Conservation (phyloP, 768 basidiomycete species). For the Xanthoconium stramineum region DNA sequence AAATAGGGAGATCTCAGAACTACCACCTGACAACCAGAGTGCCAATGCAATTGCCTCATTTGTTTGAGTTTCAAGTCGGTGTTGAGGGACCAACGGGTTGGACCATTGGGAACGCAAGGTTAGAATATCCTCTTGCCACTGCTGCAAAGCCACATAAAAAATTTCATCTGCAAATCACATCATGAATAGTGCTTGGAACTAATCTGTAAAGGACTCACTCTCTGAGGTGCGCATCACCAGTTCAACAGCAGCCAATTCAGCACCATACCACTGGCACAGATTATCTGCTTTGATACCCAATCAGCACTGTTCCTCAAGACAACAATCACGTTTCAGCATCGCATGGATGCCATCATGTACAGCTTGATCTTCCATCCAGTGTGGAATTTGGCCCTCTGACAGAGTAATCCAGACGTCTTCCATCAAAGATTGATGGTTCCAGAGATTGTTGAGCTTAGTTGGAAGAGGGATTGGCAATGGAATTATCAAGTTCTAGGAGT, state of each 20-base stretch:
- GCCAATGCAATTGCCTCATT: constrained; percentile 3
- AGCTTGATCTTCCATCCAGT: neutral
- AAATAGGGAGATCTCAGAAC: neutral
- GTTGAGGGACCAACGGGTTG: constrained; percentile 10
- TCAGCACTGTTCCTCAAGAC: neutral
- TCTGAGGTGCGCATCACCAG: neutral
- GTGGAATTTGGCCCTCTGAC: accelerated
- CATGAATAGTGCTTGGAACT: no score
- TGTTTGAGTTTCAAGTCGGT: constrained; percentile 9
- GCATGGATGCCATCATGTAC: neutral
- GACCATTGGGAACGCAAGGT: constrained; percentile 5
- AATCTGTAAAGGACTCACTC: constrained; percentile 1
- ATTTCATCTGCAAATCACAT: neutral
- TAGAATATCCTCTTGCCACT: neutral
- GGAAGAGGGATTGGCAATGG: neutral
- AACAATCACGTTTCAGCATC: neutral
- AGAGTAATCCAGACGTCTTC: neutral
- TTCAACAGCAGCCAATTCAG: neutral
- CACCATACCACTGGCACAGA: neutral
- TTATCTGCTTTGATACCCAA: neutral
- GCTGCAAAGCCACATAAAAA: neutral
- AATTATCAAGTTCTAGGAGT: no score
- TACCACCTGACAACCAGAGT: neutral
- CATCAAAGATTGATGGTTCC: neutral
- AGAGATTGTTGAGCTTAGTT: neutral